Base-by-base conservation (phyloP, 345 rosid species). In the Aethionema arabicum region DNA sequence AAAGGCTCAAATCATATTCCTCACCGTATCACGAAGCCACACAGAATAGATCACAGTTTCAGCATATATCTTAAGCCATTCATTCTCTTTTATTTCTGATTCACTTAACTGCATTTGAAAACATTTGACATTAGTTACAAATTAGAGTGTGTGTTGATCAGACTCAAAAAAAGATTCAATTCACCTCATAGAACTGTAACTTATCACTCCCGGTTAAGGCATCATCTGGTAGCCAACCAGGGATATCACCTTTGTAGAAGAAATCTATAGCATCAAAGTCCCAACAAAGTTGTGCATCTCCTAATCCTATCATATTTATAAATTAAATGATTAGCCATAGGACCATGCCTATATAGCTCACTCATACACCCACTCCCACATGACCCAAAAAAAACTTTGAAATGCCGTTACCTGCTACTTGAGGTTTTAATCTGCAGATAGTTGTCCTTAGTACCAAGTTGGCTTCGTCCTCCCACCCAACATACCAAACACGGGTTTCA, bases 51-150 rank as follows among this genome's bases (percentile, higher is more conserved):
- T 15, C n/a, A 59, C 68, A 42, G 0, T 27, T 63, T 63, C 59
- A 16, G 59, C 68, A 42, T 63, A 52, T 8, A 63, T 33, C 52
- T 5, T 3, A 33, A 64, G 43, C 59, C 68, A 63, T 7, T 52
- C 43, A 12, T 52, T 64, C 4, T 52, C 60, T 32, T 1, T 4
- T 36, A 64, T 15, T 6, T 33, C 52, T 8, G 52, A 42, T 52
- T 42, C 68, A 0, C 42, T 43, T 12, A 32, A 13, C 67, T 63
- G 0, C 43, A 63, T 3, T 51, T 38, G 27, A 21, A 21, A 21
- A 21, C 27, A 21, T 21, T 21, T 21, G 27, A 21, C 27, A 21
- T 21, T 21, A 21, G 27, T 21, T 21, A 10, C 5, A 21, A 37
- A 55, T 1, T 27, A 46, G 14, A 54, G 33, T 7, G 16, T 58